Conservation (phyloP, 2,329 filamentous ascomycete species). For the Hypomyces rosellus region DNA sequence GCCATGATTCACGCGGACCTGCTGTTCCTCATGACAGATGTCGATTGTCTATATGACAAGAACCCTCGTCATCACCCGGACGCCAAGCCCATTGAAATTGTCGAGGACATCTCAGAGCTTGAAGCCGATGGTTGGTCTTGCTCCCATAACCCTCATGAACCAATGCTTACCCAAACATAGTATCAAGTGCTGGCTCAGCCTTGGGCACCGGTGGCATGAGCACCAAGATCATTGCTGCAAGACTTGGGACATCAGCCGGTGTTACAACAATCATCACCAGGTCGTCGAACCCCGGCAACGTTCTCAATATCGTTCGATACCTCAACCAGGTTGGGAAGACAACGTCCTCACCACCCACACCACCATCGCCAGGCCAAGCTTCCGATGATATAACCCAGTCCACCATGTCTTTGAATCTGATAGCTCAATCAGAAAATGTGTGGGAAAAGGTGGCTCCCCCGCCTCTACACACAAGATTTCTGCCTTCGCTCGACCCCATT, state of each 20-base stretch:
- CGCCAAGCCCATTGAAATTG: conserved; percentile 83
- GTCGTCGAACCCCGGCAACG: conserved; percentile 89
- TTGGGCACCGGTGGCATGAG: conserved; percentile 95
- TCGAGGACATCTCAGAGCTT: conserved; percentile 78
- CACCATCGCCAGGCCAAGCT: conserved; percentile 21
- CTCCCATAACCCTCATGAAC: background rate
- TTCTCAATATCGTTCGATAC: conserved; percentile 78
- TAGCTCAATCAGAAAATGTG: conserved; percentile 17
- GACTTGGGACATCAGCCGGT: conserved; percentile 85
- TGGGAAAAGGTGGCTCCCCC: conserved; percentile 33
- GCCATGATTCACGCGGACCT: conserved; percentile 97
- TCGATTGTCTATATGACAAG: conserved; percentile 94
- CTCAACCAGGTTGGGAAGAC: conserved; percentile 20
- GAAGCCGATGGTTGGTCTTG: conserved; percentile 63
- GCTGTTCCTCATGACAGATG: conserved; percentile 97
- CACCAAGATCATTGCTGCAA: conserved; percentile 92
- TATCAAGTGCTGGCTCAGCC: conserved; percentile 81
- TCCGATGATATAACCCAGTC: conserved; percentile 33
- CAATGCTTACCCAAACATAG: conserved; percentile 34
- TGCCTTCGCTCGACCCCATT: conserved; percentile 77
- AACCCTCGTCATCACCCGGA: conserved; percentile 83
- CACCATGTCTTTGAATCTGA: conserved; percentile 36
- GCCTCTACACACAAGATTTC: conserved; percentile 86
- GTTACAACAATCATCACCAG: conserved; percentile 94
- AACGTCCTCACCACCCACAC: conserved; percentile 7